Evolutionary conservation across 495 filamentous ascomycete genomes (phyloP).

Genomic region (Penicillium turbatum): DNA sequence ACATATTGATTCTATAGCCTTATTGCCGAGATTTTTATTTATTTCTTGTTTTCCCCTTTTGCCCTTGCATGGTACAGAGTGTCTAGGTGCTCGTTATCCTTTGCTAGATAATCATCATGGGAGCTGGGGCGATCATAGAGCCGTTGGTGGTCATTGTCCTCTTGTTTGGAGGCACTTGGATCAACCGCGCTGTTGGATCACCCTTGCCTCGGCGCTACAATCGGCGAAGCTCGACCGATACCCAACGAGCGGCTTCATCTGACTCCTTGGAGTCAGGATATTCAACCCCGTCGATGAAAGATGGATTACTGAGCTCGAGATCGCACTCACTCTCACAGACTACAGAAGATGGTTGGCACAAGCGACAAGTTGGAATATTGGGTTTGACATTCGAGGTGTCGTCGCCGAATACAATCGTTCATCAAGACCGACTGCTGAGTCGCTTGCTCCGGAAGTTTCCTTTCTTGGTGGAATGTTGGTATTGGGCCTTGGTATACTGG

Average conservation of each 20-base stretch:
- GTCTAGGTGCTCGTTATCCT: background rate
- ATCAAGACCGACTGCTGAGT: conserved; percentile 51
- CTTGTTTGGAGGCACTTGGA: conserved; percentile 57
- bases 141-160: conserved; percentile 52
- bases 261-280: conserved; percentile 33
- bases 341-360: conserved; percentile 37
- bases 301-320: conserved; percentile 26
- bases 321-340: conserved; percentile 28
- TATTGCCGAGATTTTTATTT: background rate
- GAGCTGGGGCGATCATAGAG: conserved; percentile 48
- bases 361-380: conserved; percentile 38
- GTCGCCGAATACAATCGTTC: conserved; percentile 53
- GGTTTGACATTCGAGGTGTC: conserved; percentile 34
- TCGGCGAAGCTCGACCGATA: conserved; percentile 19
- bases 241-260: conserved; percentile 19
- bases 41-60: background rate
- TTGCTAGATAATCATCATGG: conserved; percentile 37
- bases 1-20: too few relatives aligned
- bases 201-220: conserved; percentile 4
- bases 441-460: conserved; percentile 63
- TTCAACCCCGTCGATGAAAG: conserved; percentile 27
- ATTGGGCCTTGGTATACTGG: conserved; percentile 70
- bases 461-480: conserved; percentile 76
- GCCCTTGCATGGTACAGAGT: background rate
- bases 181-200: conserved; percentile 42